These are phyloP conservation scores for Mycena chlorophos DNA, from an alignment of 768 basidiomycete genomes.

Conservation along the genomic window DNA sequence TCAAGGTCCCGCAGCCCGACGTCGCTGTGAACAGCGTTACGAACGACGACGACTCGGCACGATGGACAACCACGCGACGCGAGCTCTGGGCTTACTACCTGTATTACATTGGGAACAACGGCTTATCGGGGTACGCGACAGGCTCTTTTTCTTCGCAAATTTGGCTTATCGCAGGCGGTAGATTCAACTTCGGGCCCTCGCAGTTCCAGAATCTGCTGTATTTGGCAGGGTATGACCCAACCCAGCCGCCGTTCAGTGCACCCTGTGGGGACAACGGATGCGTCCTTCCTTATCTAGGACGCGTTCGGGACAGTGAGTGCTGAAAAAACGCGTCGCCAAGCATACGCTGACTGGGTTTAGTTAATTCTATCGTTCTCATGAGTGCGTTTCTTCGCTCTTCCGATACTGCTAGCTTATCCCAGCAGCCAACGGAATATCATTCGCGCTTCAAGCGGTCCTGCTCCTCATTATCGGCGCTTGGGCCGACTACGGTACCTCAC, in stretches of 20 bases:
- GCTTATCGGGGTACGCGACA: constrained; percentile 50
- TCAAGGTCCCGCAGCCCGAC: not conserved
- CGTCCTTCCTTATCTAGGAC: constrained; percentile 66
- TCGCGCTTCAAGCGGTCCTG: constrained; percentile 70
- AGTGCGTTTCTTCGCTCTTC: constrained; percentile 25
- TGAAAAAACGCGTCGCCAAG: not conserved
- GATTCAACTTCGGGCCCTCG: constrained; percentile 70
- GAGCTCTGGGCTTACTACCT: constrained; percentile 65
- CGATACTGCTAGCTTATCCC: not conserved
- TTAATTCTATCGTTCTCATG: constrained; percentile 75
- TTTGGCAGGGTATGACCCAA: constrained; percentile 71
- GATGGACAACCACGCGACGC: constrained; percentile 43
- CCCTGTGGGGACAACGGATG: constrained; percentile 57
- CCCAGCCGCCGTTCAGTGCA: constrained; percentile 50
- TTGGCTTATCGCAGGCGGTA: not conserved
- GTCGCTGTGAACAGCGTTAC: constrained; percentile 3
- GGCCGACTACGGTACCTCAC: constrained; percentile 71
- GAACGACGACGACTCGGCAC: not conserved
- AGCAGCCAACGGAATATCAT: constrained; percentile 70
- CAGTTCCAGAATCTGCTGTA: constrained; percentile 76
- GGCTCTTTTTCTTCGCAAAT: constrained; percentile 35
- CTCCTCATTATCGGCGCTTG: constrained; percentile 70
- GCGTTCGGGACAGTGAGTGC: constrained; percentile 56
- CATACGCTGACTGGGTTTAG: constrained; percentile 31
- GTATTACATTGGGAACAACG: constrained; percentile 68